A percentile compares a stretch with the other conserved stretches of the same genome.
Evolutionary conservation across 768 basidiomycete species (phyloP).

Genomic region (Amanita molliuscula): DNA sequence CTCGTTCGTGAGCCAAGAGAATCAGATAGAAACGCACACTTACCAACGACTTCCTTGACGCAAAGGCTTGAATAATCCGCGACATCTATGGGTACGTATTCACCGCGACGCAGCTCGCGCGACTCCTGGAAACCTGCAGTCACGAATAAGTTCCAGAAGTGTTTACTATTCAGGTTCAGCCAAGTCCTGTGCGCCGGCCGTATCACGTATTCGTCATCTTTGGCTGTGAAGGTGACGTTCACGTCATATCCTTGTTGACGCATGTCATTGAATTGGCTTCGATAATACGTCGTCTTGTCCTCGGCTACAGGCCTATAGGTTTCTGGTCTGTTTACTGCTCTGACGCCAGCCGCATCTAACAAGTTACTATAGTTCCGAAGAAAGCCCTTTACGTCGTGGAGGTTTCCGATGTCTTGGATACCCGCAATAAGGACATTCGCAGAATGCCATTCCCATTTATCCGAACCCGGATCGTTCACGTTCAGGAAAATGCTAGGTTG

Average conservation of each 20-base stretch:
- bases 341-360: conserved; percentile 22
- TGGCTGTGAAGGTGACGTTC: conserved; percentile 25
- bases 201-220: conserved; percentile 10
- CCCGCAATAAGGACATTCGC: conserved; percentile 30
- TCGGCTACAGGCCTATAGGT: conserved; percentile 8
- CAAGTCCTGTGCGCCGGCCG: conserved; percentile 31
- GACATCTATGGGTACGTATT: conserved; percentile 8
- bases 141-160: conserved; percentile 20
- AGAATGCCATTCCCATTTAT: conserved; percentile 28
- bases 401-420: conserved; percentile 18
- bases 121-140: conserved; percentile 12
- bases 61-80: background rate
- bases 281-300: conserved; percentile 12
- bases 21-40: background rate
- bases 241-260: conserved; percentile 20
- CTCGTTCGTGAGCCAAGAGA: background rate
- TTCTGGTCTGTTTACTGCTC: conserved; percentile 11
- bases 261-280: conserved; percentile 22
- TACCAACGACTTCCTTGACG: conserved; percentile 14
- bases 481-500: conserved; percentile 33
- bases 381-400: conserved; percentile 22
- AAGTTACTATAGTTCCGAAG: conserved; percentile 21
- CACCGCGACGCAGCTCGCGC: conserved; percentile 2
- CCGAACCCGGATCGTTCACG: conserved; percentile 25
- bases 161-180: conserved; percentile 22